Percentiles rank a stretch among this genome's conserved stretches.
phyloP scores from a whole-genome alignment of 2,329 filamentous ascomycete species.

The Cytospora piceae region DNA sequence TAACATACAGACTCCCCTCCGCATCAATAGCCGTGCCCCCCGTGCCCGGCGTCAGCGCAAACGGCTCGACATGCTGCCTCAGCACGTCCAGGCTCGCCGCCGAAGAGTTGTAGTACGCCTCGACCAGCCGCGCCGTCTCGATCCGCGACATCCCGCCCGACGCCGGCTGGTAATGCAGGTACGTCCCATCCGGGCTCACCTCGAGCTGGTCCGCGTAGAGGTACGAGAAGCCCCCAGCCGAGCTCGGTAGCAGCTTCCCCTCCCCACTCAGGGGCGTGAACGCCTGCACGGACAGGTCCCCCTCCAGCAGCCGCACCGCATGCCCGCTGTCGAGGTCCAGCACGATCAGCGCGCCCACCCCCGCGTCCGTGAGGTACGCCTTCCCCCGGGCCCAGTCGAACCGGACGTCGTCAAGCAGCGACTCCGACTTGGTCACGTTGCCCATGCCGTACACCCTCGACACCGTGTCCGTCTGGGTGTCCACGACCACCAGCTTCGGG shows the following conservation, averaged over 20 bases:
- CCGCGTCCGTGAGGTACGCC: constrained; percentile 29
- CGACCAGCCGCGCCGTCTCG: constrained; percentile 11
- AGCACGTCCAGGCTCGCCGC: constrained; percentile 14
- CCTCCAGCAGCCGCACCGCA: constrained; percentile 23
- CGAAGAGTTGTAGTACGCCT: constrained; percentile 25
- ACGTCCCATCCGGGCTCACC: constrained; percentile 24
- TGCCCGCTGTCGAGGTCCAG: constrained; percentile 26
- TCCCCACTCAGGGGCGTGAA: constrained; percentile 20
- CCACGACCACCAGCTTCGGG: constrained; percentile 28
- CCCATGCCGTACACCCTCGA: constrained; percentile 25
- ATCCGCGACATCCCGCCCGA: constrained; percentile 25
- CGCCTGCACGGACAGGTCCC: constrained; percentile 18
- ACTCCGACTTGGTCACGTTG: constrained; percentile 19
- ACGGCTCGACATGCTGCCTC: constrained; percentile 15
- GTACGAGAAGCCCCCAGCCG: neutral
- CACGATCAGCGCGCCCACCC: constrained; percentile 24
- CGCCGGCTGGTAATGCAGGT: constrained; percentile 23
- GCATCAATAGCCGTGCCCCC: constrained; percentile 28
- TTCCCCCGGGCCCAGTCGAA: constrained; percentile 12
- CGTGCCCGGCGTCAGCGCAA: constrained; percentile 24
- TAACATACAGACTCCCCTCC: constrained; percentile 24
- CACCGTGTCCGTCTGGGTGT: constrained; percentile 15
- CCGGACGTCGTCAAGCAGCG: constrained; percentile 26
- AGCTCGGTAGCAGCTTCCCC: constrained; percentile 7
- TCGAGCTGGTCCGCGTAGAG: constrained; percentile 27